Base-by-base conservation (phyloP, 352 stramenopile species). In the Blastocystis sp. region DNA sequence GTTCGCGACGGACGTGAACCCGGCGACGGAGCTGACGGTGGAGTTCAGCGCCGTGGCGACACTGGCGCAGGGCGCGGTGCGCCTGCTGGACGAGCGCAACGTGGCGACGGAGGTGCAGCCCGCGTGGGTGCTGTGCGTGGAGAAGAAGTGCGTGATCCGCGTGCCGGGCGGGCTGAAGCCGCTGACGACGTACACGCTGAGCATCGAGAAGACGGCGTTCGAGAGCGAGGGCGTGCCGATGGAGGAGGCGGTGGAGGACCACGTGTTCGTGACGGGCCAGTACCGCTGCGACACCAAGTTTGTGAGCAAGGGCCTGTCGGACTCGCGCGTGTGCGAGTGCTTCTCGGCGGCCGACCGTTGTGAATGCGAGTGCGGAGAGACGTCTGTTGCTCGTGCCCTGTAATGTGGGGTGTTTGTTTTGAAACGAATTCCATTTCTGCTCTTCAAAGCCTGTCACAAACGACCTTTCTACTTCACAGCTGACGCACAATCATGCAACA, bases 351-450 rank as follows among this genome's bases (percentile, higher is more conserved):
- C 64, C 10, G 23, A 41, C 14, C 34, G 7, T 23, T 65, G 48
- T 38, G n/a, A 81, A 21, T 81, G 71, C 48, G 41, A 81, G 48
- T 81, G 71, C 66, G 71, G 56, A 84, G 74, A 84, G 45, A 84
- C 74, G 53, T 41, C 34, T 2, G 74, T 84, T 69, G 19, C 41
- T 34, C 65, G 74, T 59, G 45, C 19, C 19, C 21, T 81, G 43
- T 81, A 81, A 66, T 81, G 14, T 77, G 43, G 52, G n/a, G 40
- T 81, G 71, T 81, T 81, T 64, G 64, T 74, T 74, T 2, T 9
- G 41, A 74, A 74, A 74, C 41, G 19, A 23, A 19, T 14, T 34
- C 28, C 28, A 34, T 34, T 34, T 34, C 28, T 34, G 28, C 28
- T 34, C 28, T 34, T 34, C 28, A 34, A 34, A 34, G 28, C 28